phyloP scores from a whole-genome alignment of 208 protist species.

The Leptomonas pyrrhocoris region DNA sequence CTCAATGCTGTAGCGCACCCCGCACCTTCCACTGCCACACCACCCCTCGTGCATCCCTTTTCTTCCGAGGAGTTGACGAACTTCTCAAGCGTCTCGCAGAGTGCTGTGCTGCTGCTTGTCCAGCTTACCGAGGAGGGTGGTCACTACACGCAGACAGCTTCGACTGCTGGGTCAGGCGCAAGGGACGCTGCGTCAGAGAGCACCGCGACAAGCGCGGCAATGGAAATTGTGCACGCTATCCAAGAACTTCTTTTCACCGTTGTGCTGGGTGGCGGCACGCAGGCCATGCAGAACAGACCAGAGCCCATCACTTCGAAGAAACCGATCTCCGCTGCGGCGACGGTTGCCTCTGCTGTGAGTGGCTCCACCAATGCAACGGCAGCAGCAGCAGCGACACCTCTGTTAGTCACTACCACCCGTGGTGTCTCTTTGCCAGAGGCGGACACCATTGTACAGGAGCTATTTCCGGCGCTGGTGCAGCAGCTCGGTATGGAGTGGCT shows the following conservation, averaged over 20 bases:
- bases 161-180: background rate
- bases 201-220: background rate
- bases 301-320: conserved; percentile 15
- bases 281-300: conserved; percentile 30
- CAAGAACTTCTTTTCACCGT: conserved; percentile 72
- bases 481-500: conserved; percentile 83
- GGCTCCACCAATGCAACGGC: background rate
- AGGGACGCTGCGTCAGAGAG: background rate
- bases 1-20: conserved; percentile 19
- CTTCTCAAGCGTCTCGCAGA: conserved; percentile 9
- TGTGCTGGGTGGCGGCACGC: conserved; percentile 47
- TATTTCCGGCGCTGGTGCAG: conserved; percentile 75
- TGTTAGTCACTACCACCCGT: conserved; percentile 42
- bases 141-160: conserved; percentile 17
- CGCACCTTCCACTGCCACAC: no score
- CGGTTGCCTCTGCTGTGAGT: background rate
- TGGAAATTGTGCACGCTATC: conserved; percentile 42
- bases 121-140: conserved; percentile 26
- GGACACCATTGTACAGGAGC: conserved; percentile 52
- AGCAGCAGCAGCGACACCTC: background rate
- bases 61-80: background rate
- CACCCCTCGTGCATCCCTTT: background rate
- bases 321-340: background rate
- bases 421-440: conserved; percentile 56
- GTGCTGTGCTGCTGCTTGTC: conserved; percentile 27